A percentile compares a stretch with the other conserved stretches of the same genome.
Conservation (phyloP, 768 basidiomycete genomes). For the Rhodotorula sphaerocarpa region DNA sequence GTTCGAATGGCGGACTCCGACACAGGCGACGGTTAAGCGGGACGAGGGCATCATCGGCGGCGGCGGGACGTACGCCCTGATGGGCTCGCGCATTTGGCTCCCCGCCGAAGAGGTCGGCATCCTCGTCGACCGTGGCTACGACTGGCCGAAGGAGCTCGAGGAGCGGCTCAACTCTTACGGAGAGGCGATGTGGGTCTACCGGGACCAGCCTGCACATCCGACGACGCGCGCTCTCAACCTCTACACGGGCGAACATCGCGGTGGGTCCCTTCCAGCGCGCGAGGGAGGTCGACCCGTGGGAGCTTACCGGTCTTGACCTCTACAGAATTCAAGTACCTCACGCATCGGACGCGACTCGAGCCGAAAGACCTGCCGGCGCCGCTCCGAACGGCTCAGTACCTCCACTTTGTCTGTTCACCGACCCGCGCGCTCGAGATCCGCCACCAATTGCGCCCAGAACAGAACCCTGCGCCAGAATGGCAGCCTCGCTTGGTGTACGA, state of each 20-base stretch:
- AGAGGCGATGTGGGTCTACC: conserved; percentile 65
- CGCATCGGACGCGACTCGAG: conserved; percentile 60
- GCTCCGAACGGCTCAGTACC: conserved; percentile 50
- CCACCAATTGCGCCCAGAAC: conserved; percentile 51
- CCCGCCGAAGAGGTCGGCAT: conserved; percentile 60
- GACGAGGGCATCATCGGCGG: conserved; percentile 64
- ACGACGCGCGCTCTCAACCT: conserved; percentile 69
- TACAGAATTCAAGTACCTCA: conserved; percentile 63
- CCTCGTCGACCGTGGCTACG: conserved; percentile 71
- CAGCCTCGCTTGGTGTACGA: conserved; percentile 65
- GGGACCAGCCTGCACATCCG: conserved; percentile 51
- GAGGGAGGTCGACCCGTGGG: too few relatives aligned
- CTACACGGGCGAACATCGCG: conserved; percentile 64
- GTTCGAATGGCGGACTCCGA: conserved; percentile 56
- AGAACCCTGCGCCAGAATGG: conserved; percentile 51
- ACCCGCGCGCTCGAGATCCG: conserved; percentile 59
- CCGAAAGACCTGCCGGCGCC: conserved; percentile 61
- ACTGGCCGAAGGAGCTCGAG: conserved; percentile 61
- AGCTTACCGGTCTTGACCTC: not conserved
- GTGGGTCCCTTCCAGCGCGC: conserved; percentile 46
- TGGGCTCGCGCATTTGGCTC: conserved; percentile 79
- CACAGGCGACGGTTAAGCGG: conserved; percentile 31
- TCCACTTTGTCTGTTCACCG: conserved; percentile 85
- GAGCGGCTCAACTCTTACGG: conserved; percentile 57
- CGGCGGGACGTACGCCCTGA: conserved; percentile 59